Evolutionary conservation across 2,329 filamentous ascomycete species (phyloP).

Genomic region (Fusarium nematophilum): DNA sequence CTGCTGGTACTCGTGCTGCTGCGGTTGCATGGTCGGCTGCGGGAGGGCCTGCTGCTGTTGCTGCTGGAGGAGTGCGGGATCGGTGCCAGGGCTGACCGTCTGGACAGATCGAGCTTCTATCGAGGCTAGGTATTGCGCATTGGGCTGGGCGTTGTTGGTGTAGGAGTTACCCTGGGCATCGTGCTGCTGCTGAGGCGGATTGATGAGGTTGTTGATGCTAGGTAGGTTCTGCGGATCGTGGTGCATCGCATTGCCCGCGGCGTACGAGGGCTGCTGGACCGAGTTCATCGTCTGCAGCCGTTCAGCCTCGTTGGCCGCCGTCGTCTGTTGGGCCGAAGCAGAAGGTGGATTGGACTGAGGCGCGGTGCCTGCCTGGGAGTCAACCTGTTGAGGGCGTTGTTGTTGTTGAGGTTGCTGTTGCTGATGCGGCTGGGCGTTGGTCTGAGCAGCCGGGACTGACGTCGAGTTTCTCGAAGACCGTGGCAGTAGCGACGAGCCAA

Average conservation of each 20-base stretch:
- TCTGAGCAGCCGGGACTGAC: constrained; percentile 35
- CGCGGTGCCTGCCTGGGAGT: constrained; percentile 39
- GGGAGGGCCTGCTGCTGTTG: constrained; percentile 51
- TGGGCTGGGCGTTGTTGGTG: constrained; percentile 36
- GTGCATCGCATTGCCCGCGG: constrained; percentile 43
- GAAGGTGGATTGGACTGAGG: constrained; percentile 29
- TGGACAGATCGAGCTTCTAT: constrained; percentile 44
- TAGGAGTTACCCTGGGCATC: constrained; percentile 54
- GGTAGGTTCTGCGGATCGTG: constrained; percentile 76
- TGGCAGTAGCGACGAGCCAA: constrained; percentile 53
- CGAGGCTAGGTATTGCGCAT: constrained; percentile 44
- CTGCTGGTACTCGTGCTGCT: constrained; percentile 45
- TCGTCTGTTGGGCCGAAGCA: constrained; percentile 31
- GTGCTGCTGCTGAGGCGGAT: constrained; percentile 57
- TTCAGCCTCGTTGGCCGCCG: constrained; percentile 37
- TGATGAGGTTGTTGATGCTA: constrained; percentile 86
- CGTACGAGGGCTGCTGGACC: constrained; percentile 43
- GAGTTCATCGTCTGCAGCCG: constrained; percentile 43
- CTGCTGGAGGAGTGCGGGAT: constrained; percentile 50
- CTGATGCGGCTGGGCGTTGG: constrained; percentile 29
- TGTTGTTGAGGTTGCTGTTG: constrained; percentile 40
- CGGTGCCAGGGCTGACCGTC: constrained; percentile 53
- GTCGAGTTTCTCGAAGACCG: constrained; percentile 49
- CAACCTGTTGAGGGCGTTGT: constrained; percentile 25
- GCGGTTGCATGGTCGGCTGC: constrained; percentile 46